phyloP scores from a whole-genome alignment of 208 protist species.

The Trypanosomatidae sp. region DNA sequence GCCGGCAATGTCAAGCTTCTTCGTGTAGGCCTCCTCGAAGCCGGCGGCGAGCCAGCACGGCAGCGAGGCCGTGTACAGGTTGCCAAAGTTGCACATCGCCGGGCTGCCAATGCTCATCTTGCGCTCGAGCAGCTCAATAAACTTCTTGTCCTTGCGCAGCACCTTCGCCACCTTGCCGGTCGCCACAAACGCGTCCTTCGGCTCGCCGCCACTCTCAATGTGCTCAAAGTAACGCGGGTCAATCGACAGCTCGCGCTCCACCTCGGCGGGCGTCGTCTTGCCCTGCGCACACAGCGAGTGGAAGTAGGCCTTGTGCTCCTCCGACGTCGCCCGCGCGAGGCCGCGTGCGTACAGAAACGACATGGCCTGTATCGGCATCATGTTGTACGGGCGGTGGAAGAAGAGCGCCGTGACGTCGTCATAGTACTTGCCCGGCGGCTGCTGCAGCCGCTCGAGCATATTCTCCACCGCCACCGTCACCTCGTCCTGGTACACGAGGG shows the following conservation, averaged over 20 bases:
- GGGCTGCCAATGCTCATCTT: conserved; percentile 85
- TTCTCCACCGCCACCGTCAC: conserved; percentile 78
- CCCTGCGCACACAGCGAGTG: conserved; percentile 41
- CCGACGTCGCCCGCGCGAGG: conserved; percentile 57
- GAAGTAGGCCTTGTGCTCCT: conserved; percentile 50
- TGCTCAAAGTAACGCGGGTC: conserved; percentile 60
- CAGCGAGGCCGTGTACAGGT: conserved; percentile 86
- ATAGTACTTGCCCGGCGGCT: conserved; percentile 68
- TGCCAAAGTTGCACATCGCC: conserved; percentile 82
- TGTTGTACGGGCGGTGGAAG: conserved; percentile 88
- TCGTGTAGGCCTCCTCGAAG: conserved; percentile 72
- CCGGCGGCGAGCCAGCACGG: conserved; percentile 83
- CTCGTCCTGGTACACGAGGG: conserved; percentile 82
- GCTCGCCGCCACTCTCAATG: conserved; percentile 57
- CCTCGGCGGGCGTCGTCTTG: conserved; percentile 26
- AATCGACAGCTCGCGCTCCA: conserved; percentile 52
- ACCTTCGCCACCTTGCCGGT: conserved; percentile 74
- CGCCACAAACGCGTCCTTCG: conserved; percentile 50
- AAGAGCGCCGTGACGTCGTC: conserved; percentile 76
- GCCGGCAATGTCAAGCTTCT: conserved; percentile 68
- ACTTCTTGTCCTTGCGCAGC: conserved; percentile 66
- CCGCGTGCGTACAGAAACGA: conserved; percentile 78
- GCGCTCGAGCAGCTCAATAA: conserved; percentile 49
- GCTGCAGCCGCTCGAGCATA: conserved; percentile 59
- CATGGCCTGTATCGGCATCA: conserved; percentile 89